Base-by-base conservation (phyloP, 768 basidiomycete genomes). In the Rhodocollybia butyracea region DNA sequence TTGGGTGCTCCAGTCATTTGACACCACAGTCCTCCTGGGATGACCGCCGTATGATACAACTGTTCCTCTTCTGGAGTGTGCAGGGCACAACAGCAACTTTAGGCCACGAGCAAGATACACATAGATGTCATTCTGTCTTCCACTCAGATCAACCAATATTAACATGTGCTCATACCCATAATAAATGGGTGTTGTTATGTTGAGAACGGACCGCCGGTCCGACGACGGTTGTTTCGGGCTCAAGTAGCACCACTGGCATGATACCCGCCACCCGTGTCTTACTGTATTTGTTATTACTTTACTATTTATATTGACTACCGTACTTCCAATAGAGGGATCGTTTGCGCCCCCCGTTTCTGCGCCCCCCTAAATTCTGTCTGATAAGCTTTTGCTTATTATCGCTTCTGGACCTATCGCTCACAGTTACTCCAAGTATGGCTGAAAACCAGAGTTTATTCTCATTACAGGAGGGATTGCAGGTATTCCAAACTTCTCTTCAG, bases 401-500 rank as follows among this genome's bases (percentile, higher is more conserved):
- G n/a, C n/a, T n/a, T n/a, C n/a, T n/a, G n/a, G n/a, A n/a, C n/a
- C n/a, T n/a, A n/a, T n/a, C n/a, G n/a, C n/a, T n/a, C n/a, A n/a
- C n/a, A n/a, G n/a, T n/a, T n/a, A n/a, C n/a, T 19, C 22, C 7
- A 30, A 51, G 30, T 57, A 22, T 41, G 47, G 24, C 42, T 26
- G 21, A 57, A 7, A 21, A 32, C 42, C 21, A 46, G 22, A 27
- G 45, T 43, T 3, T 34, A 27, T 29, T 24, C 1, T 31, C 27
- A 43, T 24, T 40, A 43, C 27, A 57, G 50, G n/a, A 46, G 61
- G 59, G 12, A 62, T 62, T 22, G 24, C 15, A 27, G 59, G 24
- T 46, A 60, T 62, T 5, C 61, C 61, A 60, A 60, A 62, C 34
- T 58, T 32, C 19, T 47, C 46, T 19, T 47, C 46, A 7, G 46